phyloP scores from a whole-genome alignment of 257 asterid genomes.

The Plantago major region DNA sequence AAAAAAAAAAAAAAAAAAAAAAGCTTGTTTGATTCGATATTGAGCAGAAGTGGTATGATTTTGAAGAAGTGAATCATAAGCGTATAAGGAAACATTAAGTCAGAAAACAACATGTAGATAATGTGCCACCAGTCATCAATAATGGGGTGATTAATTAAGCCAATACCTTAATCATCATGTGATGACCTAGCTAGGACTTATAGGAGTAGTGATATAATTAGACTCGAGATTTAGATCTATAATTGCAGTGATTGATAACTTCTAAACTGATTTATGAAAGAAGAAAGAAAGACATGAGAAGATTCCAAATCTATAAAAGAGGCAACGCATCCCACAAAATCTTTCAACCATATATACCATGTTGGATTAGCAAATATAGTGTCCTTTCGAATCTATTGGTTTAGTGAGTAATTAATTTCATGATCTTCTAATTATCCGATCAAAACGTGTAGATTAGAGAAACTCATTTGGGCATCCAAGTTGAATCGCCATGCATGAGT shows the following conservation, averaged over 20 bases:
- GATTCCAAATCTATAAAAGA: conserved; percentile 33
- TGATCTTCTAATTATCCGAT: no score
- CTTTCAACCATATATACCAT: not conserved
- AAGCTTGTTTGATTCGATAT: not conserved
- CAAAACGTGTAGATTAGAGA: no score
- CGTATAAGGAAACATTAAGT: no score
- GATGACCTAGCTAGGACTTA: conserved; percentile 8
- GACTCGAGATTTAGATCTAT: conserved; percentile 20
- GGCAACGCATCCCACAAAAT: conserved; percentile 35
- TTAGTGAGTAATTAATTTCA: no score
- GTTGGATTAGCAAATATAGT: not conserved
- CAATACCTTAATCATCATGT: conserved; percentile 13
- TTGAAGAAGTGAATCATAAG: not conserved
- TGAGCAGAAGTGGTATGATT: not conserved
- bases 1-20: no score
- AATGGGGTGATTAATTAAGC: not conserved
- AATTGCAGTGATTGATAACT: conserved; percentile 20
- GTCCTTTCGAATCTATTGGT: no score
- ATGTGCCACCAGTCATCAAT: not conserved
- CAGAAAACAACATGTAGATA: not conserved
- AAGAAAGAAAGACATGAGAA: conserved; percentile 30
- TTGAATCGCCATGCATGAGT: no score
- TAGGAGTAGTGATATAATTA: not conserved
- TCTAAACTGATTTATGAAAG: conserved; percentile 31
- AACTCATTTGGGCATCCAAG: no score